A percentile compares a stretch with the other conserved stretches of the same genome.
phyloP scores from a whole-genome alignment of 169 alveolate genomes.

The Plasmodium sp. region DNA sequence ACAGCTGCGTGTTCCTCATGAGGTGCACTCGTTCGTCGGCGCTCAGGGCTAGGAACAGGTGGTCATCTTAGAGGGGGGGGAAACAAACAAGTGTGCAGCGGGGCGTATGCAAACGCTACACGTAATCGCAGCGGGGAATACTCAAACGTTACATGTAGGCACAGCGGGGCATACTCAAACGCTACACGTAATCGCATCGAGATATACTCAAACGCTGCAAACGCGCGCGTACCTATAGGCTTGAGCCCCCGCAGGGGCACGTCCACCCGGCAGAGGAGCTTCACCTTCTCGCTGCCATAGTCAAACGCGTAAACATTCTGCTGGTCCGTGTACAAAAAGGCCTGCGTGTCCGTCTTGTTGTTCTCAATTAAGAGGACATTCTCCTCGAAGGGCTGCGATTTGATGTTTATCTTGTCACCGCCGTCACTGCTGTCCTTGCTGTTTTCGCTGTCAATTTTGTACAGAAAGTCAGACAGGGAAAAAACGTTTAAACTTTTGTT shows the following conservation, averaged over 20 bases:
- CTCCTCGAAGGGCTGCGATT: constrained; percentile 53
- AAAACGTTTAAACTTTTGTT: constrained; percentile 36
- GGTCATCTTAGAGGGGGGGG: not conserved
- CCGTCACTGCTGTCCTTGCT: constrained; percentile 2
- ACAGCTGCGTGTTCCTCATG: not conserved
- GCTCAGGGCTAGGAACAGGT: constrained; percentile 6
- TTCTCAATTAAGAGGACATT: constrained; percentile 35
- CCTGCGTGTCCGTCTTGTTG: constrained; percentile 33
- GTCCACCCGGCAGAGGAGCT: not conserved
- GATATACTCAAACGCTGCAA: not conserved
- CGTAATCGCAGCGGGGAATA: too few relatives aligned
- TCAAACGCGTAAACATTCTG: constrained; percentile 51
- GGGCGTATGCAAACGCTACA: too few relatives aligned
- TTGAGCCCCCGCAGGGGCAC: not conserved
- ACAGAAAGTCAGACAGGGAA: constrained; percentile 62
- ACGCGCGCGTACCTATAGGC: constrained; percentile 8
- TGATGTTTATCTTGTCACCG: constrained; percentile 38
- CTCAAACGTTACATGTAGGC: not conserved
- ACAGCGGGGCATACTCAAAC: not conserved
- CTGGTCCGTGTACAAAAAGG: constrained; percentile 41
- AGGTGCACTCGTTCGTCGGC: constrained; percentile 16
- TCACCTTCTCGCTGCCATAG: constrained; percentile 42
- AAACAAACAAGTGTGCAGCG: not conserved
- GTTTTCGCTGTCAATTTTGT: constrained; percentile 47
- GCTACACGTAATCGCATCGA: not conserved